Evolutionary conservation across 1,284 basidiomycete species (phyloP).

Genomic region (Vanrija humicola): DNA sequence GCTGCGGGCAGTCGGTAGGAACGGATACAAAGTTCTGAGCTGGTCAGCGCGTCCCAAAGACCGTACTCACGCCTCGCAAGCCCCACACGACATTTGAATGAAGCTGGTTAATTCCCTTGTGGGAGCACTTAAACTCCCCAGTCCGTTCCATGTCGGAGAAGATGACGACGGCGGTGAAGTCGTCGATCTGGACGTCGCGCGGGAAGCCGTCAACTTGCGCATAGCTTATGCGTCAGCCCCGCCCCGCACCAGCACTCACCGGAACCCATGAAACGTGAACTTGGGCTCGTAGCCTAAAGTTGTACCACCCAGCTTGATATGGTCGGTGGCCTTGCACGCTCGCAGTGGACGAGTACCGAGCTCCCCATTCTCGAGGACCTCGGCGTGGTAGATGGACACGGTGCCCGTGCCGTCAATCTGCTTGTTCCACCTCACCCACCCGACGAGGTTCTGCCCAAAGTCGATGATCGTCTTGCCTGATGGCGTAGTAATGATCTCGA

Average conservation of each 20-base stretch:
- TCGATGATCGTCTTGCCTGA: conserved; percentile 33
- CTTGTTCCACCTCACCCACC: conserved; percentile 27
- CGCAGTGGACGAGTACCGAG: conserved; percentile 29
- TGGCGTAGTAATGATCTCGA: conserved; percentile 29
- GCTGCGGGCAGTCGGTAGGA: conserved; percentile 43
- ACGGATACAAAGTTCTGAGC: conserved; percentile 36
- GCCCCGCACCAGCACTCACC: conserved; percentile 16
- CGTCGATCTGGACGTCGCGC: conserved; percentile 8
- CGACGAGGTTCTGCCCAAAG: conserved; percentile 42
- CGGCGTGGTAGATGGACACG: conserved; percentile 26
- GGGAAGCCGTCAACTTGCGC: conserved; percentile 16
- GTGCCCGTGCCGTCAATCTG: not conserved
- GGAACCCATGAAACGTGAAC: conserved; percentile 31
- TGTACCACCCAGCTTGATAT: conserved; percentile 11
- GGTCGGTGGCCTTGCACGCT: conserved; percentile 17
- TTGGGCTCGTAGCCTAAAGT: conserved; percentile 16
- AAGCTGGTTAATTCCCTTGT: conserved; percentile 28
- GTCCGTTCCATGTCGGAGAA: conserved; percentile 29
- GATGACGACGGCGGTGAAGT: conserved; percentile 30
- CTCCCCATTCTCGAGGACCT: conserved; percentile 35
- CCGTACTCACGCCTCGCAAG: conserved; percentile 6
- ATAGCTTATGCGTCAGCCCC: conserved; percentile 3
- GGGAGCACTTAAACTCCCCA: conserved; percentile 31
- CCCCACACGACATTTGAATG: conserved; percentile 36
- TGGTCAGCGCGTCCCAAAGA: too few species aligned